phyloP scores from a whole-genome alignment of 2,329 filamentous ascomycete genomes.

The Beauveria asiatica region DNA sequence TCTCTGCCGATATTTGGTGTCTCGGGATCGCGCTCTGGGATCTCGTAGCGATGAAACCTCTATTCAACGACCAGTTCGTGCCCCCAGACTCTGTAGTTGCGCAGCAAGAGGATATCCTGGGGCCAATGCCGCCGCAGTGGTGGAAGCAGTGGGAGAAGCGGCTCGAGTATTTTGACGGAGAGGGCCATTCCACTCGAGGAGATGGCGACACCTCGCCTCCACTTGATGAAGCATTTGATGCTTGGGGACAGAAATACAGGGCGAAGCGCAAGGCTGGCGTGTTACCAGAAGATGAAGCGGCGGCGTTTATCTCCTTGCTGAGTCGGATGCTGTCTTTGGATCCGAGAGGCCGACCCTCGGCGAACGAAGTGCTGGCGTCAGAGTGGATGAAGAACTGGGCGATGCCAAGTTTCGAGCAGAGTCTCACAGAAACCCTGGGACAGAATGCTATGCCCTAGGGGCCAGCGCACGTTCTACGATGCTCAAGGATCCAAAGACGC shows the following conservation, averaged over 20 bases:
- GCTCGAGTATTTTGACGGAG: background rate
- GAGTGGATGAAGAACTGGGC: constrained; percentile 28
- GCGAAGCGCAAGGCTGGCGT: constrained; percentile 11
- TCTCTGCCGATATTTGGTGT: constrained; percentile 17
- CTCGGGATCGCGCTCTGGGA: constrained; percentile 17
- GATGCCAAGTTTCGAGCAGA: constrained; percentile 1
- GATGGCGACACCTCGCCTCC: constrained; percentile 16
- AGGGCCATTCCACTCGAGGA: background rate
- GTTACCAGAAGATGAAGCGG: constrained; percentile 16
- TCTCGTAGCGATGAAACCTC: constrained; percentile 17
- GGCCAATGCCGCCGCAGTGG: constrained; percentile 12
- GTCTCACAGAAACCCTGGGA: background rate
- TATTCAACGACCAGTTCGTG: constrained; percentile 16
- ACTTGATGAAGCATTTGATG: constrained; percentile 21
- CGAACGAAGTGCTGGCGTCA: constrained; percentile 22
- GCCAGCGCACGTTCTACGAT: no score
- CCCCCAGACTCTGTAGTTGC: constrained; percentile 16
- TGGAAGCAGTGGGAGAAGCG: constrained; percentile 10
- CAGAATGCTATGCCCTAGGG: background rate
- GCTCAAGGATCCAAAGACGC: no score
- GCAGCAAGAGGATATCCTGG: constrained; percentile 18
- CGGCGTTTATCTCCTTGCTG: constrained; percentile 22
- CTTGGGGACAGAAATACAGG: constrained; percentile 18
- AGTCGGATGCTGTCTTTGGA: constrained; percentile 22
- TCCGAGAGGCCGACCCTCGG: constrained; percentile 21